phyloP scores from a whole-genome alignment of 2,329 filamentous ascomycete genomes.

The Xylariaceae sp. region DNA sequence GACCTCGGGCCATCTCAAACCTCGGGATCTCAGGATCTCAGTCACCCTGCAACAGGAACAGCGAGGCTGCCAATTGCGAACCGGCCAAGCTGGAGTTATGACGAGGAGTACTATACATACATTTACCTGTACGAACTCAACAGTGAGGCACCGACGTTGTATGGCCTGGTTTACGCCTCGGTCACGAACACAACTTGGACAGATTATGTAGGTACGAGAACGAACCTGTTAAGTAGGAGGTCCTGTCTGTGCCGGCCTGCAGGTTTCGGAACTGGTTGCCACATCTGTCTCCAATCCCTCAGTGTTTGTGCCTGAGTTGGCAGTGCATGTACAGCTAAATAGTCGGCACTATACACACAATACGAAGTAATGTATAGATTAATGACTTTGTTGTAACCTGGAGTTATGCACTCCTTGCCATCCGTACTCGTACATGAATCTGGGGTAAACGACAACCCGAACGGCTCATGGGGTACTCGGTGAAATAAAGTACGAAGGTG shows the following conservation, averaged over 20 bases:
- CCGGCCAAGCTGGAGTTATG: neutral
- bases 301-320: conserved; percentile 3
- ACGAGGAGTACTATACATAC: neutral
- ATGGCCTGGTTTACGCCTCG: neutral
- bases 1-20: conserved; percentile 3
- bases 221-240: neutral
- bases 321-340: neutral
- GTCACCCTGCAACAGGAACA: conserved; percentile 1
- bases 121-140: neutral
- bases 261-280: conserved; percentile 15
- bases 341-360: neutral
- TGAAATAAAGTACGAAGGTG: neutral
- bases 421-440: neutral
- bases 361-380: neutral
- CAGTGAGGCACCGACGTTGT: conserved; percentile 4
- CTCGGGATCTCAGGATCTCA: neutral
- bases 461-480: neutral
- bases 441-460: neutral
- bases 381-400: neutral
- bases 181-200: neutral
- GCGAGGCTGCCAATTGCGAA: conserved; percentile 10
- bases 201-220: neutral
- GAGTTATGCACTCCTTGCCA: neutral
- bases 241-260: conserved; percentile 5
- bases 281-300: neutral